phyloP scores from a whole-genome alignment of 805 yeast genomes.

The Saccharomyces paradoxus region DNA sequence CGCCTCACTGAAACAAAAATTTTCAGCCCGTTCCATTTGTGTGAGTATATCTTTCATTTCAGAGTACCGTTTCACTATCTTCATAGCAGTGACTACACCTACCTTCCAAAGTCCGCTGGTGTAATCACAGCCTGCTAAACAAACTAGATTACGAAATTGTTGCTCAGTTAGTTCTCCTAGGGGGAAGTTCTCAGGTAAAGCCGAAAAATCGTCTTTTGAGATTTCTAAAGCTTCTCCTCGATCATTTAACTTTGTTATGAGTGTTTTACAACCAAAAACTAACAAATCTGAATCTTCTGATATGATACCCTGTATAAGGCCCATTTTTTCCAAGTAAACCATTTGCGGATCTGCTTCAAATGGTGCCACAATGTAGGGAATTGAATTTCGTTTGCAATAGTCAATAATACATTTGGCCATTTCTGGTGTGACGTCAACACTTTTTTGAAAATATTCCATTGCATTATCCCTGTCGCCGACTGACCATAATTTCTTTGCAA shows the following conservation, averaged over 20 bases:
- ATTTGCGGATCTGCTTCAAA: constrained; percentile 96
- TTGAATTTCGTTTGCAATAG: constrained; percentile 46
- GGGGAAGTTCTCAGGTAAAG: constrained; percentile 38
- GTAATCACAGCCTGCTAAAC: constrained; percentile 89
- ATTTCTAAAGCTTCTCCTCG: constrained; percentile 60
- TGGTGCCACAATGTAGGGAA: constrained; percentile 84
- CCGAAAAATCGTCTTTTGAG: constrained; percentile 41
- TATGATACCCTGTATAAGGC: constrained; percentile 71
- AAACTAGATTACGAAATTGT: constrained; percentile 67
- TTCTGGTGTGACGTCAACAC: constrained; percentile 76
- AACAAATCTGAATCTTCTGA: constrained; percentile 90
- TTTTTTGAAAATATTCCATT: constrained; percentile 55
- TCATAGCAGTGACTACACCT: constrained; percentile 70
- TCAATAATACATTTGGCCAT: constrained; percentile 82
- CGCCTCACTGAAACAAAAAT: constrained; percentile 41
- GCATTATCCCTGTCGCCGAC: constrained; percentile 52
- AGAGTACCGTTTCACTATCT: constrained; percentile 40
- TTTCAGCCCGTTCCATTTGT: constrained; percentile 51
- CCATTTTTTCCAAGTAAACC: constrained; percentile 72
- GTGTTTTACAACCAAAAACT: constrained; percentile 68
- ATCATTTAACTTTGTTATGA: constrained; percentile 75
- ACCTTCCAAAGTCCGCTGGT: constrained; percentile 74
- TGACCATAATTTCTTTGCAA: constrained; percentile 41
- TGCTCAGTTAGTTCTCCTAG: constrained; percentile 43
- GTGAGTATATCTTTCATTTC: constrained; percentile 45